Evolutionary conservation across 163 green algal species (phyloP), one percentile per base, ranked within the genome.

Genomic region (Volvox carteri): DNA sequence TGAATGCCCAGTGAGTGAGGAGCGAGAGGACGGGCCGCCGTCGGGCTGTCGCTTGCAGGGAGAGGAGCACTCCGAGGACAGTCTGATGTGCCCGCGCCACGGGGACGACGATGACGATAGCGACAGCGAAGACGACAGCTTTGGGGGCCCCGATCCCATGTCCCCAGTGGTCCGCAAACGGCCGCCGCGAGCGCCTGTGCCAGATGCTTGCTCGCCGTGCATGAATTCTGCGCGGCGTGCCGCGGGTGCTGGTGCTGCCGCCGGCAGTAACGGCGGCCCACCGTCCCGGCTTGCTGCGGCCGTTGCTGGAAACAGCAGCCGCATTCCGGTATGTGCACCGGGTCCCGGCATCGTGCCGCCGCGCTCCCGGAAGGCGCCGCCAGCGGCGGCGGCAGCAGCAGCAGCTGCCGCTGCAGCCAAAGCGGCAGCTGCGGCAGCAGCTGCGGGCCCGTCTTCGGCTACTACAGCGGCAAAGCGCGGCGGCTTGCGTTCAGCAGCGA

Each of bases 171-270:
- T n/a, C 2, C n/a, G 14, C 50, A 70, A 54, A 41, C 39, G 42
- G 52, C 25, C 25, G 19, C 48, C 48, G 28, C 52, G 52, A 35
- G 77, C 54, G 52, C 77, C 77, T 16, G 52, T 85, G 14, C 52
- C 77, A 28, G 77, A 85, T 56, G 77, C 77, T 1, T 85, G 77
- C 50, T 85, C 77, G 35, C 77, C 77, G 4, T 85, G 52, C 74
- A 44, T 28, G 30, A 19, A 16, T 21, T 65, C 54, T 48, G n/a
- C n/a, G 11, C 33, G 4, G n/a, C 75, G 19, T 30, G 52, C 11
- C n/a, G 30, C 6, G n/a, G n/a, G n/a, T n/a, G 74, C 46, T 33
- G 46, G 25, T 5, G 75, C 48, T 48, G 75, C 75, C 75, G 75
- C 48, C n/a, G 73, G 44, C 39, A 78, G 58, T 23, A 70, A 18